phyloP scores from a whole-genome alignment of 352 stramenopile genomes.

The Pythium aristosporum region DNA sequence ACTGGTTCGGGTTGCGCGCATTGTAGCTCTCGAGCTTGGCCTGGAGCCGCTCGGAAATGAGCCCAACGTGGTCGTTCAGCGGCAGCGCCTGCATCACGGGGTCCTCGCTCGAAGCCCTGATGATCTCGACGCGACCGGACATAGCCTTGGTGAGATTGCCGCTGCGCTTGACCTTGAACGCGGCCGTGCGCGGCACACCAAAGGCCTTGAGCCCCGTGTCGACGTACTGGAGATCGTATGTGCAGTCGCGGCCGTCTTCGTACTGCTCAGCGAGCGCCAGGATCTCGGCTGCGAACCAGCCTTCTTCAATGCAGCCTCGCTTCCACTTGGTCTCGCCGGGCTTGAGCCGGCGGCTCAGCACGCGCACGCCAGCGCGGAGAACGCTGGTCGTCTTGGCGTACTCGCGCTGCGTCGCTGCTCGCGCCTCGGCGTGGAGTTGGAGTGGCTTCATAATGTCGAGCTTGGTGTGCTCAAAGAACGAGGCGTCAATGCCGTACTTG shows the following conservation, averaged over 20 bases:
- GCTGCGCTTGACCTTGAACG: conserved; percentile 72
- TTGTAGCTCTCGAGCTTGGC: conserved; percentile 77
- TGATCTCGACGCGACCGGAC: conserved; percentile 79
- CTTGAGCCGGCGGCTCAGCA: conserved; percentile 74
- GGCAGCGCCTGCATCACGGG: conserved; percentile 87
- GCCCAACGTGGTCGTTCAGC: conserved; percentile 82
- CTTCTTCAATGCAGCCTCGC: conserved; percentile 75
- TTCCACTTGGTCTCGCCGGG: conserved; percentile 85
- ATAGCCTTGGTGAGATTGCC: conserved; percentile 73
- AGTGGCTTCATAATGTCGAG: conserved; percentile 88
- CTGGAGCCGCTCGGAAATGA: conserved; percentile 87
- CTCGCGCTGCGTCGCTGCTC: conserved; percentile 47
- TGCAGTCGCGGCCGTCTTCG: conserved; percentile 64
- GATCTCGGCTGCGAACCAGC: conserved; percentile 71
- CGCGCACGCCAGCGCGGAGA: conserved; percentile 53
- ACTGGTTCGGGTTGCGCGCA: conserved; percentile 68
- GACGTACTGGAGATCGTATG: conserved; percentile 87
- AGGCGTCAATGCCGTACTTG: conserved; percentile 89
- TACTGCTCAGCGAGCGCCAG: conserved; percentile 58
- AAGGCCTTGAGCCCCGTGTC: conserved; percentile 84
- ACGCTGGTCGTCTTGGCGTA: conserved; percentile 39
- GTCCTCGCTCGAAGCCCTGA: conserved; percentile 65
- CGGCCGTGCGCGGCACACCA: conserved; percentile 66
- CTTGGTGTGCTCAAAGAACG: conserved; percentile 89
- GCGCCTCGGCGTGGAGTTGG: conserved; percentile 70